Conservation (phyloP, 805 yeast genomes). For the Wickerhamiella domercqiae region DNA sequence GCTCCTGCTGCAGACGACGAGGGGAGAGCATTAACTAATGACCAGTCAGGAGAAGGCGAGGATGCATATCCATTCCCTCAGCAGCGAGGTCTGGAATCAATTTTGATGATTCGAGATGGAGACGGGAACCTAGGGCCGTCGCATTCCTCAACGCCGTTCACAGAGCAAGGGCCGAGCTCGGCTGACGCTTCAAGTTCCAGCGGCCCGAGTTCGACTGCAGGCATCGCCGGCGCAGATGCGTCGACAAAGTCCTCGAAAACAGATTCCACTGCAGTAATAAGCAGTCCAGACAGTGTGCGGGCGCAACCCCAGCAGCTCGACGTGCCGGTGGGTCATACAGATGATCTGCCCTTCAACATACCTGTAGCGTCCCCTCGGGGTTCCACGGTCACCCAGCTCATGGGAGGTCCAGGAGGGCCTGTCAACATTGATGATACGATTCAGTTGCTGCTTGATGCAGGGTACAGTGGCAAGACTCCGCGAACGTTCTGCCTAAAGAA, state of each 20-base stretch:
- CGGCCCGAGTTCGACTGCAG: background rate
- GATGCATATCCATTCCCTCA: constrained; percentile 17
- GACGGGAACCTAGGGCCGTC: constrained; percentile 26
- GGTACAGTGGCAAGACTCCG: constrained; percentile 87
- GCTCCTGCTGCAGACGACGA: too few species aligned
- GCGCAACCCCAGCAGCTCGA: background rate
- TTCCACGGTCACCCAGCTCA: constrained; percentile 20
- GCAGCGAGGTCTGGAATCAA: constrained; percentile 37
- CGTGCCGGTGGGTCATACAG: constrained; percentile 2
- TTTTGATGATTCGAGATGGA: constrained; percentile 40
- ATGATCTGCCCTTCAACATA: constrained; percentile 18
- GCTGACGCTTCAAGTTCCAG: background rate
- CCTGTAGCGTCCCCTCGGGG: constrained; percentile 17
- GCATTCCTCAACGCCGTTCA: constrained; percentile 6
- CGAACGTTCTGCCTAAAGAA: constrained; percentile 73
- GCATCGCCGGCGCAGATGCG: background rate
- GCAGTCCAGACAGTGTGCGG: too few species aligned
- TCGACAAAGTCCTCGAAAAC: background rate
- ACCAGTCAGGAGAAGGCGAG: constrained; percentile 36
- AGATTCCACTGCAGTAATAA: background rate
- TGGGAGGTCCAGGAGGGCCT: constrained; percentile 19
- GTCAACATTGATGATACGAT: constrained; percentile 73
- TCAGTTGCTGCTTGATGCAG: constrained; percentile 85
- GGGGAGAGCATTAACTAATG: too few species aligned
- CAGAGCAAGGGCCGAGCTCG: constrained; percentile 7